Evolutionary conservation across 2,329 filamentous ascomycete species (phyloP), one percentile per base, ranked within the genome.

Genomic region (Dichotomopilus funicola): DNA sequence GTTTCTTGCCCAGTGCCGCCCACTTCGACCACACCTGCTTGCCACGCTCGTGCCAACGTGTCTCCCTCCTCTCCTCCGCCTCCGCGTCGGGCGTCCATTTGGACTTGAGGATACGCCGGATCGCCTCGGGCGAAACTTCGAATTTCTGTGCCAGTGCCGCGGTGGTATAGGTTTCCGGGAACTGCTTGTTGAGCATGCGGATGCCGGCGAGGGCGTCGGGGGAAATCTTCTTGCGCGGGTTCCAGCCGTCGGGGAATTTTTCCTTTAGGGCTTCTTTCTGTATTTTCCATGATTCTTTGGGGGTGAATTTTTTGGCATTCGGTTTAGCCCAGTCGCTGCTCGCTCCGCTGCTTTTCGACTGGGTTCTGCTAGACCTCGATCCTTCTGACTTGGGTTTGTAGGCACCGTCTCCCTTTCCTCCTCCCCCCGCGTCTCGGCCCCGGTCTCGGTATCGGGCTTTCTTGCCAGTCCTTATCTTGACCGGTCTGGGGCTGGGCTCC

Each of bases 151-250:
- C 83, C 11, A 97, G 82, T 37, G 83, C 78, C 12, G 78, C 71
- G 0, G 88, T 95, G 4, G 86, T 88, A 73, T 91, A 96, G 55
- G 80, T 78, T 2, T 87, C 79, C 0, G 92, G 90, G 60, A 90
- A 86, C 63, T 90, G 85, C 33, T 79, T 75, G 69, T 96, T 83
- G 37, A 99, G 76, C 19, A 88, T 86, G 43, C 91, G 85, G 63
- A 99, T 95, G 43, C 91, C 91, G n/a, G 88, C 86, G 36, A 96
- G 76, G 1, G 91, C 90, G 70, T 97, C 92, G 0, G 94, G 94
- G 0, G 94, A 97, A 8, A 99, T 79, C 56, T 86, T 86, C 71
- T 95, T 96, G 49, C 81, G 80, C 35, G 94, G 92, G 34, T 79
- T 78, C 91, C 92, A 99, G 8, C 86, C 83, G 6, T 86, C 81